Conservation (phyloP, 345 rosid genomes). For the Heritiera littoralis region DNA sequence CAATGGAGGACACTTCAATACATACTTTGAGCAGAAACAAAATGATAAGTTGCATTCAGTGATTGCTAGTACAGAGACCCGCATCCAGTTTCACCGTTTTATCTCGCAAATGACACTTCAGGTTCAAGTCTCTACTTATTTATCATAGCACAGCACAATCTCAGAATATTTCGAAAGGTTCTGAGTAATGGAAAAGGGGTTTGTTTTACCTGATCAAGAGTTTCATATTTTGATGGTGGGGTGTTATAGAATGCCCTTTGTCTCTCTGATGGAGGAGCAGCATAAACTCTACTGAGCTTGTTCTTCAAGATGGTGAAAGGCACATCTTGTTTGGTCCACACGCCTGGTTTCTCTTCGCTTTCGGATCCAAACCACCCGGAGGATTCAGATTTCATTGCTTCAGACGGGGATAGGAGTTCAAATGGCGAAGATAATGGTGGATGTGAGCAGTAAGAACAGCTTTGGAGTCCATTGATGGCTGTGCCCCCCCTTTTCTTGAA, state of each 20-base stretch:
- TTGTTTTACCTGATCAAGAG: constrained; percentile 77
- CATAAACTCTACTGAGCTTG: constrained; percentile 74
- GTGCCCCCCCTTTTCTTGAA: constrained; percentile 58
- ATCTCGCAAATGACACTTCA: too few relatives aligned
- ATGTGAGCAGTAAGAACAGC: constrained; percentile 60
- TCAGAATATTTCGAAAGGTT: too few relatives aligned
- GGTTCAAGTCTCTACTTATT: too few relatives aligned
- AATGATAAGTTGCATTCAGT: too few relatives aligned
- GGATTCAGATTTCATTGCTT: constrained; percentile 77
- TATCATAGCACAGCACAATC: too few relatives aligned
- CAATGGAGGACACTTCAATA: not conserved
- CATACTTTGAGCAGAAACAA: not conserved
- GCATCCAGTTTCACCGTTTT: too few relatives aligned
- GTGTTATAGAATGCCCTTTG: constrained; percentile 62
- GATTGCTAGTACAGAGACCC: too few relatives aligned
- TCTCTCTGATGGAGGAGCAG: constrained; percentile 78
- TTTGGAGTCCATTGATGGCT: constrained; percentile 63
- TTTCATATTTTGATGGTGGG: constrained; percentile 79
- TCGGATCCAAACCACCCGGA: constrained; percentile 61
- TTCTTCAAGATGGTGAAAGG: constrained; percentile 56
- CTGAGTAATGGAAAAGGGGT: not conserved
- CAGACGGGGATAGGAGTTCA: constrained; percentile 70
- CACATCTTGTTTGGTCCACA: constrained; percentile 66
- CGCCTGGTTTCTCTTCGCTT: constrained; percentile 58
- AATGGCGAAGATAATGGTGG: constrained; percentile 81